A percentile compares a stretch with the other conserved stretches of the same genome.
These are phyloP conservation scores for Ceriops decandra DNA, from an alignment of 345 rosid species.

Conservation along the genomic window DNA sequence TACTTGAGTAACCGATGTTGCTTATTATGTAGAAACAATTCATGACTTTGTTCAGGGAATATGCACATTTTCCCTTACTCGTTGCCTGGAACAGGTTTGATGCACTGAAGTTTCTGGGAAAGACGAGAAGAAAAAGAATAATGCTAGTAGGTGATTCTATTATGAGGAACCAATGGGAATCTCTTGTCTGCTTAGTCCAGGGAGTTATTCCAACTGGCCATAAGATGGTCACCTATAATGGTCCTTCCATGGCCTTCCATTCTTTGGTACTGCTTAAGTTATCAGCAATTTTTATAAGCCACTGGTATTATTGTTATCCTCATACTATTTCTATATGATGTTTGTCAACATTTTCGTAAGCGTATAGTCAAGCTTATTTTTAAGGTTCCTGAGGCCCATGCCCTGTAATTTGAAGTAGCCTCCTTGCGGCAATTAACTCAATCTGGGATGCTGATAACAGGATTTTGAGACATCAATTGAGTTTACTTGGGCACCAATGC, in stretches of 20 bases:
- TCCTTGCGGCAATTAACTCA: neutral
- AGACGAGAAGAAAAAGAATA: conserved; percentile 77
- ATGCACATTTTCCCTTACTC: neutral
- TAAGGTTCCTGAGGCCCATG: neutral
- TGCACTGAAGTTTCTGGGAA: conserved; percentile 74
- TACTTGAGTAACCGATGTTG: conserved; percentile 11
- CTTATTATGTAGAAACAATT: no score
- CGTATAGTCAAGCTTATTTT: neutral
- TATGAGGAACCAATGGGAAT: conserved; percentile 98
- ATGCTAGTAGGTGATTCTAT: conserved; percentile 95
- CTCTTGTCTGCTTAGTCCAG: conserved; percentile 87
- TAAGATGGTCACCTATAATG: conserved; percentile 65
- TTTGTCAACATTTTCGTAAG: no score
- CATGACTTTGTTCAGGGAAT: no score
- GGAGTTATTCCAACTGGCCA: conserved; percentile 70
- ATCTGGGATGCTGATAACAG: conserved; percentile 27
- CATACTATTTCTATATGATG: no score
- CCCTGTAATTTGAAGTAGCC: no score
- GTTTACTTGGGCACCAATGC: conserved; percentile 91
- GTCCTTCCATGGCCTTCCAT: conserved; percentile 84
- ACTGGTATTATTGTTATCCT: no score
- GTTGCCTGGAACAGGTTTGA: conserved; percentile 49
- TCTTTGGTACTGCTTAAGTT: conserved; percentile 46
- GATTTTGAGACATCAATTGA: conserved; percentile 78
- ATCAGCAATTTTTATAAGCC: no score